Evolutionary conservation across 768 basidiomycete species (phyloP), one percentile per base, ranked within the genome.

Genomic region (Mycena amicta): DNA sequence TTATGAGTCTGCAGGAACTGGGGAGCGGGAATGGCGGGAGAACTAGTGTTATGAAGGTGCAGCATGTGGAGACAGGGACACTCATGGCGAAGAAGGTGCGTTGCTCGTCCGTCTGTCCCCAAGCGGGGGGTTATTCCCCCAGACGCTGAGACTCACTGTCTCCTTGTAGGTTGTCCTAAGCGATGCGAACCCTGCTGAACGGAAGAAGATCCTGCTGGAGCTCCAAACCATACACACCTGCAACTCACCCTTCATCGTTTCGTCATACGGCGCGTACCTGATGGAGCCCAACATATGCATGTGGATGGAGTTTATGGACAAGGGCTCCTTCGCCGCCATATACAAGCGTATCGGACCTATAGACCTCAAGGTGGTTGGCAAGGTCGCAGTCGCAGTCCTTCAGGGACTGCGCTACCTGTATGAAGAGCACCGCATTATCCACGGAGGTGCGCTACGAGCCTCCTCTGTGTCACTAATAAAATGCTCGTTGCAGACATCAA

Each of bases 181-280:
- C 72, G 94, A 96, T 75, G 95, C 94, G 28, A 98, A 98, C 71
- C 96, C 95, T 8, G 85, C 93, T 2, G 93, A 98, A 29, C 83
- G 95, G 62, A 99, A 98, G 72, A 97, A 99, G 77, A 98, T 99
- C 67, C 80, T 98, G 33, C 89, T 97, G 51, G 97, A 99, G 71
- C 79, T 99, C 64, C 96, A 98, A 67, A 98, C 98, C 78, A 96
- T 98, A 95, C 93, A 98, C 72, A 92, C 96, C 74, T 98, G 96
- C 75, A 82, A 89, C 64, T 95, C 93, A 5, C 84, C 83, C 53
- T 92, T 94, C 73, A 99, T 99, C 71, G 91, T 99, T 67, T 95
- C 92, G 0, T 99, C 98, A 78, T 95, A 90, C 70, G 97, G 97
- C 60, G 97, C 97, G 52, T 99, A 94, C 76, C 80, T 98, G 27